Evolutionary conservation across 805 yeast species (phyloP).

Genomic region (Monosporozyma aerobia): DNA sequence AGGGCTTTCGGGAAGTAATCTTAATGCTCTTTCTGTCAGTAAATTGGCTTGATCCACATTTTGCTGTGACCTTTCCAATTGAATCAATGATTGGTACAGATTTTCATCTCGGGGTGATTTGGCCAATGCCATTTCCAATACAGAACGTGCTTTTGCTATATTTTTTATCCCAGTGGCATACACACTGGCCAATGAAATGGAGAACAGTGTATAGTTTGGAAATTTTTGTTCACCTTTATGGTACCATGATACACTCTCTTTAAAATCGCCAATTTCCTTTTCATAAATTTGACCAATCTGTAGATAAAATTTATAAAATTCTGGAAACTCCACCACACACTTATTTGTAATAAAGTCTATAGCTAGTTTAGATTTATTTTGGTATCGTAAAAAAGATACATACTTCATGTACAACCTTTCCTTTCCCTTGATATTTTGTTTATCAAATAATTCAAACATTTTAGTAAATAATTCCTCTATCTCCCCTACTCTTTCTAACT

Average conservation of each 20-base stretch:
- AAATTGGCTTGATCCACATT: conserved; percentile 45
- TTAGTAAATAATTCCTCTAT: conserved; percentile 27
- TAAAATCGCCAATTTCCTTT: conserved; percentile 21
- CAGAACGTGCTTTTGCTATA: conserved; percentile 56
- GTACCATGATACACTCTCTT: conserved; percentile 40
- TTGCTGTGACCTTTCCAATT: conserved; percentile 44
- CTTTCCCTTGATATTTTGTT: conserved; percentile 18
- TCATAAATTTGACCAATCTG: conserved; percentile 52
- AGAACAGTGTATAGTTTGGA: conserved; percentile 38
- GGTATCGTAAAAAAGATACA: conserved; percentile 41
- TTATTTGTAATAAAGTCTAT: conserved; percentile 31
- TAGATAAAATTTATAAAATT: conserved; percentile 44
- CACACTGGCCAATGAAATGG: conserved; percentile 44
- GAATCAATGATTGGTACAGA: conserved; percentile 51
- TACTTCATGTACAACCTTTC: conserved; percentile 56
- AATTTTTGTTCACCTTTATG: conserved; percentile 41
- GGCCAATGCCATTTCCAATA: conserved; percentile 56
- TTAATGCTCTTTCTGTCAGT: conserved; percentile 49
- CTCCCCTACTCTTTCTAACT: conserved; percentile 29
- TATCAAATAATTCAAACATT: conserved; percentile 32
- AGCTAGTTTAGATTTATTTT: conserved; percentile 31
- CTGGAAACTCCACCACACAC: conserved; percentile 44
- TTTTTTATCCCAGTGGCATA: conserved; percentile 37
- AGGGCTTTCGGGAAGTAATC: conserved; percentile 49
- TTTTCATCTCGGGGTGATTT: conserved; percentile 39